Conservation (phyloP, 2,329 filamentous ascomycete species). For the Escovopsis sp. region DNA sequence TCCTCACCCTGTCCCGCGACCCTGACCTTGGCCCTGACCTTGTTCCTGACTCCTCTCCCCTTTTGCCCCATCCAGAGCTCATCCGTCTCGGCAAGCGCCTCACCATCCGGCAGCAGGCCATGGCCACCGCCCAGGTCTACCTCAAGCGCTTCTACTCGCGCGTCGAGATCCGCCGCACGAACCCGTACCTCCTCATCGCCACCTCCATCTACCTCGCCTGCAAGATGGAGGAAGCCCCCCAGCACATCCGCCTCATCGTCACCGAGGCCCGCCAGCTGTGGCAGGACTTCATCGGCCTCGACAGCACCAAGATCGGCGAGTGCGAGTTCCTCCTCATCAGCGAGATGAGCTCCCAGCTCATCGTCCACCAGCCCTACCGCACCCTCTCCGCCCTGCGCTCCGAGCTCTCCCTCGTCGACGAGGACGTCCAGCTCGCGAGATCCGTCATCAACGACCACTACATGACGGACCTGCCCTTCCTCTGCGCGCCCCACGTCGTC, state of each 20-base stretch:
- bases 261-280: conserved; percentile 74
- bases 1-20: too few relatives aligned
- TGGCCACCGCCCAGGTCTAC: conserved; percentile 90
- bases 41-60: neutral
- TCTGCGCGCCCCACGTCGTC: conserved; percentile 74
- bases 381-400: conserved; percentile 56
- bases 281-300: conserved; percentile 61
- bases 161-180: conserved; percentile 81
- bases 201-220: conserved; percentile 90
- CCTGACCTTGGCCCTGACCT: neutral
- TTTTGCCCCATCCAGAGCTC: conserved; percentile 40
- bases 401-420: conserved; percentile 56
- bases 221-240: conserved; percentile 95
- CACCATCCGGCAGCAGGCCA: conserved; percentile 72
- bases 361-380: conserved; percentile 82
- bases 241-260: conserved; percentile 85
- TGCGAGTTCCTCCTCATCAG: conserved; percentile 89
- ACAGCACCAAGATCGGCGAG: conserved; percentile 75
- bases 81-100: conserved; percentile 72
- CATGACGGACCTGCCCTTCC: conserved; percentile 76
- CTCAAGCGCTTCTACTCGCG: conserved; percentile 85
- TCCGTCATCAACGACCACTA: conserved; percentile 85
- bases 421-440: conserved; percentile 65
- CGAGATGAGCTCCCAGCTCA: conserved; percentile 78
- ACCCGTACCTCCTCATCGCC: conserved; percentile 83